These are phyloP conservation scores for Phytopythium montanum DNA, from an alignment of 352 stramenopile genomes.

Conservation along the genomic window DNA sequence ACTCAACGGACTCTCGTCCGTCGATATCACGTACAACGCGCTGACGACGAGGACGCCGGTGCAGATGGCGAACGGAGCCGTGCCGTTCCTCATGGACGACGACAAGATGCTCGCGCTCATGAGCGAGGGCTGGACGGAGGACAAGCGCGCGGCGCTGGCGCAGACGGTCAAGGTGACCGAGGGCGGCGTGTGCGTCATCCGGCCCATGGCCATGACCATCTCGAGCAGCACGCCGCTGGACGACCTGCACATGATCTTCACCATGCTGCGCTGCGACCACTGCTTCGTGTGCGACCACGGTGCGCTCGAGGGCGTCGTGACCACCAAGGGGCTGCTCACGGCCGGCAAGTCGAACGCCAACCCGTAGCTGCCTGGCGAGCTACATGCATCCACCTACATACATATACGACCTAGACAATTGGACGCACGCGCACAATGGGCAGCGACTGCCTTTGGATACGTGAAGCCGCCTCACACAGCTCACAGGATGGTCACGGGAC, in stretches of 20 bases:
- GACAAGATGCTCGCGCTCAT: constrained; percentile 73
- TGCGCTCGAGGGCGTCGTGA: constrained; percentile 79
- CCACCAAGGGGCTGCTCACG: constrained; percentile 64
- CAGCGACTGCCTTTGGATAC: not conserved
- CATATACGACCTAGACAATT: too few species aligned
- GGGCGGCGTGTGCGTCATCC: constrained; percentile 54
- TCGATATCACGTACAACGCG: constrained; percentile 68
- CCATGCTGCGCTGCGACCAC: constrained; percentile 86
- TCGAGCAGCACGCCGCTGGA: constrained; percentile 78
- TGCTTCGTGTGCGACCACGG: constrained; percentile 88
- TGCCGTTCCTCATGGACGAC: constrained; percentile 86
- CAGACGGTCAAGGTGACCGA: constrained; percentile 67
- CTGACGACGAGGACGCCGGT: constrained; percentile 28
- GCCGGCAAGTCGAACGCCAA: constrained; percentile 26
- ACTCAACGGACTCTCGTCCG: constrained; percentile 59
- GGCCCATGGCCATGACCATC: constrained; percentile 78
- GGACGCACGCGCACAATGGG: too few species aligned
- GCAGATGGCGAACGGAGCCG: constrained; percentile 16
- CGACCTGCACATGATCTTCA: constrained; percentile 90
- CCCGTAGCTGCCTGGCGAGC: not conserved
- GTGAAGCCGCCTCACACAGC: too few species aligned
- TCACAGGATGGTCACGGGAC: constrained; percentile 63
- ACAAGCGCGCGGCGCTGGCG: constrained; percentile 59
- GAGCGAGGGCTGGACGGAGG: constrained; percentile 58
- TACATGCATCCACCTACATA: too few species aligned